Percentiles rank a stretch among this genome's conserved stretches.
These are phyloP conservation scores for Eimeria maxima DNA, from an alignment of 169 alveolate species.

Conservation along the genomic window DNA sequence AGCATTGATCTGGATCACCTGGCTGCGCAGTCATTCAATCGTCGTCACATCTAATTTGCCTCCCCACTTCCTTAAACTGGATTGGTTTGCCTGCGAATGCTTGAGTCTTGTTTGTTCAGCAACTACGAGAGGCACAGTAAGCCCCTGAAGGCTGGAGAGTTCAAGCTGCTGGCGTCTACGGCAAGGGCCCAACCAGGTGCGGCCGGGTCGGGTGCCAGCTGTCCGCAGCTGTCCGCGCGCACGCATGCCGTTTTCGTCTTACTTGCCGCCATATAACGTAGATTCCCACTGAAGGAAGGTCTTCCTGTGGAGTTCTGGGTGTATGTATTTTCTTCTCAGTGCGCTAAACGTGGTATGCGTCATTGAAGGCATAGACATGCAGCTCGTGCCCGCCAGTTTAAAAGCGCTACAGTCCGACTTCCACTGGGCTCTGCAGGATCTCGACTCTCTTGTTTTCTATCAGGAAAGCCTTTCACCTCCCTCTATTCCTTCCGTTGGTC, in stretches of 20 bases:
- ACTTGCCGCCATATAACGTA: not conserved
- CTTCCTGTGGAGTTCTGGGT: not conserved
- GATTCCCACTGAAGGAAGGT: not conserved
- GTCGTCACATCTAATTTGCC: not conserved
- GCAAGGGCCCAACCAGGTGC: slow-evolving; percentile 53
- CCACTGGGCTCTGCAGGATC: slow-evolving; percentile 82
- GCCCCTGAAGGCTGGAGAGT: not conserved
- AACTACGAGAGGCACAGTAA: not conserved
- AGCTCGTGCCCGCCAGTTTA: slow-evolving; percentile 93
- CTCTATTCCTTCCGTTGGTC: not conserved
- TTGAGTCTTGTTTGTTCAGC: not conserved
- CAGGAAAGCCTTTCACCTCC: slow-evolving; percentile 56
- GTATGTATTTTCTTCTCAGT: slow-evolving; percentile 52
- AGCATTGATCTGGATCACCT: too few species aligned
- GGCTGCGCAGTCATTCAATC: not conserved
- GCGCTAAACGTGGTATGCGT: slow-evolving; percentile 84
- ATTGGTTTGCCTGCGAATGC: not conserved
- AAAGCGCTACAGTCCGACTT: slow-evolving; percentile 94
- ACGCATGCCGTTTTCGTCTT: not conserved
- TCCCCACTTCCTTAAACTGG: not conserved
- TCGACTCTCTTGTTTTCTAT: slow-evolving; percentile 79
- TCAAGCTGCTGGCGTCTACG: slow-evolving; percentile 26
- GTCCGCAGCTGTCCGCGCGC: too few species aligned
- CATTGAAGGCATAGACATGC: slow-evolving; percentile 93
- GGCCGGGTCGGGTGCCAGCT: not conserved